Conservation (phyloP, 805 yeast genomes). For the Hanseniaspora jakobsenii region DNA sequence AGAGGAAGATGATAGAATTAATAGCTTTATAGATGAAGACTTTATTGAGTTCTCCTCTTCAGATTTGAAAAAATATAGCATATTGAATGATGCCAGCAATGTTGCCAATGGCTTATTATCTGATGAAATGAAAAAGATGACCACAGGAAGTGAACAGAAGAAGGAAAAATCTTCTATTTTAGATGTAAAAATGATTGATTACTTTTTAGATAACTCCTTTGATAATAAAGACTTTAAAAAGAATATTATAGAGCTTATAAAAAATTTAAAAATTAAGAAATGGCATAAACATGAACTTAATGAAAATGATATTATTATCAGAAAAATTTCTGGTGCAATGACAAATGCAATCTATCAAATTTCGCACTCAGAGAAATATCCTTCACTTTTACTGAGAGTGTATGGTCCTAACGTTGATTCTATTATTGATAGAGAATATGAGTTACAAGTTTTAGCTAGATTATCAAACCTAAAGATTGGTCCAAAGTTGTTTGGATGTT, state of each 20-base stretch:
- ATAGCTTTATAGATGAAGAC: neutral
- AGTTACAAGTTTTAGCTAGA: conserved; percentile 58
- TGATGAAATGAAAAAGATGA: too few species aligned
- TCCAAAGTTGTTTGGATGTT: conserved; percentile 78
- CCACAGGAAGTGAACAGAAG: neutral
- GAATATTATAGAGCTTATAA: conserved; percentile 56
- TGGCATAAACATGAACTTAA: conserved; percentile 46
- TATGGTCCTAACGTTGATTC: conserved; percentile 82
- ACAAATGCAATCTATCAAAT: conserved; percentile 82
- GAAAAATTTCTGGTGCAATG: conserved; percentile 79
- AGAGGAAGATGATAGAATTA: neutral
- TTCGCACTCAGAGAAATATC: conserved; percentile 39
- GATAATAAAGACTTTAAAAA: conserved; percentile 79
- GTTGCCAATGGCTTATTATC: too few species aligned
- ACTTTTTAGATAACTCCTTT: conserved; percentile 57
- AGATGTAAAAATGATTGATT: conserved; percentile 41
- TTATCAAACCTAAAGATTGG: conserved; percentile 73
- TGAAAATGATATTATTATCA: conserved; percentile 38
- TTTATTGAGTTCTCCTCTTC: neutral
- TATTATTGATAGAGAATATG: conserved; percentile 75
- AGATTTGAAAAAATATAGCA: too few species aligned
- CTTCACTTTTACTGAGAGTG: conserved; percentile 59
- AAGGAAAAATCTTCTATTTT: conserved; percentile 4
- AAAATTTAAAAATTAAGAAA: conserved; percentile 54
- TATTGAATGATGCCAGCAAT: too few species aligned